These are phyloP conservation scores for Exophiala xenobiotica DNA, from an alignment of 2,329 filamentous ascomycete species.

Conservation along the genomic window DNA sequence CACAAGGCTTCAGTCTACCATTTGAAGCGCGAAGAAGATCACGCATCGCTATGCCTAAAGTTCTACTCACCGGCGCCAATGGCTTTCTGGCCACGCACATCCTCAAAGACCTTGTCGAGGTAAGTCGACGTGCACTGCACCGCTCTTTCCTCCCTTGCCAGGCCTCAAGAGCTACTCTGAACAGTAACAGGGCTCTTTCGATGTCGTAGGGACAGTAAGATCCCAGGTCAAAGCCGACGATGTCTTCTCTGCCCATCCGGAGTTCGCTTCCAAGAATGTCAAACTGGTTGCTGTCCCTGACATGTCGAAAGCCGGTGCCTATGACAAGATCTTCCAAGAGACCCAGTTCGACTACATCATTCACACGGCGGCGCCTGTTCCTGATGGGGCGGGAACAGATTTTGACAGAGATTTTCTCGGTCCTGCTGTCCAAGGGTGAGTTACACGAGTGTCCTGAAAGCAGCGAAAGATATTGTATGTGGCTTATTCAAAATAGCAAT, in stretches of 20 bases:
- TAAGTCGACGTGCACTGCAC: constrained; percentile 1
- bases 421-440: constrained; percentile 12
- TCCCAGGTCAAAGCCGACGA: constrained; percentile 11
- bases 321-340: constrained; percentile 2
- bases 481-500: no score
- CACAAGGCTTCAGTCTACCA: no score
- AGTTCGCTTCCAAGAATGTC: constrained; percentile 3
- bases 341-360: constrained; percentile 9
- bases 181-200: not conserved
- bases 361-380: constrained; percentile 12
- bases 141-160: not conserved
- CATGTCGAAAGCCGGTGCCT: constrained; percentile 4
- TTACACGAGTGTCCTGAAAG: not conserved
- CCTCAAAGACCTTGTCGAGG: constrained; percentile 8
- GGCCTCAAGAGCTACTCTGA: no score
- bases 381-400: constrained; percentile 8
- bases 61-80: constrained; percentile 14
- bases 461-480: no score
- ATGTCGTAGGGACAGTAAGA: constrained; percentile 8
- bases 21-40: no score
- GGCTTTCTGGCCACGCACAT: constrained; percentile 13
- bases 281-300: constrained; percentile 6
- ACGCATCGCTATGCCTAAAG: constrained; percentile 1
- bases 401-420: constrained; percentile 11
- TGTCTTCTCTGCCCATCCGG: constrained; percentile 8